These are phyloP conservation scores for Eucalyptus viminalis DNA, from an alignment of 345 rosid genomes.

Conservation along the genomic window DNA sequence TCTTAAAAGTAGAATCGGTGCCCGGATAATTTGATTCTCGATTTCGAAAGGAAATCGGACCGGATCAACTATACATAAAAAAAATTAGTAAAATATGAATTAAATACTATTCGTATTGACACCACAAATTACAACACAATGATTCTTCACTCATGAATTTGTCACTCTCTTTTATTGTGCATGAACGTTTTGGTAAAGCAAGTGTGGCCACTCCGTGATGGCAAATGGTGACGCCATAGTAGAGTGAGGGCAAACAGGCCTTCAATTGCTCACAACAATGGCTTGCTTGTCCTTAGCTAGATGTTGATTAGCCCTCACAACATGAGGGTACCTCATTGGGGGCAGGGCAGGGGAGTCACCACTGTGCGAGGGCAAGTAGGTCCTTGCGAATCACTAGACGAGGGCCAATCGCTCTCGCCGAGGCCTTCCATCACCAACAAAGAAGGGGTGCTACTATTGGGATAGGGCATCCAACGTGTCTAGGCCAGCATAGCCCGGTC, in stretches of 20 bases:
- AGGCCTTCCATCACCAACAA: neutral
- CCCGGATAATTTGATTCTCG: fast-evolving
- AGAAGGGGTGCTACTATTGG: neutral
- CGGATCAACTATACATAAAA: fast-evolving
- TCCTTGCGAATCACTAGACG: neutral
- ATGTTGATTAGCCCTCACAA: neutral
- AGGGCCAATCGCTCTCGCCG: neutral
- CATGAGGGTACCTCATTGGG: neutral
- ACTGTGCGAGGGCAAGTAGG: neutral
- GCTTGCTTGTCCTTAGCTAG: neutral
- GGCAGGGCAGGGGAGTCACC: neutral
- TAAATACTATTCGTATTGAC: no score
- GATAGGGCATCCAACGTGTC: neutral
- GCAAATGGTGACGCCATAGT: neutral
- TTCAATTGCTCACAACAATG: neutral
- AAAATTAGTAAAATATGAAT: no score
- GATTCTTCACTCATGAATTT: no score
- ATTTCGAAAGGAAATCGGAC: fast-evolving
- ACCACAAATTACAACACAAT: no score
- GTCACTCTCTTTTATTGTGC: no score
- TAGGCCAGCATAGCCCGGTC: neutral
- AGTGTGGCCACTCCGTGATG: neutral
- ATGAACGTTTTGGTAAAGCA: no score
- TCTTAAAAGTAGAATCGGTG: fast-evolving
- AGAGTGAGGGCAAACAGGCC: neutral